Percentiles rank a stretch among this genome's conserved stretches.
Evolutionary conservation across 1,139 yeast genomes (phyloP).

Genomic region (Pichia sp.): DNA sequence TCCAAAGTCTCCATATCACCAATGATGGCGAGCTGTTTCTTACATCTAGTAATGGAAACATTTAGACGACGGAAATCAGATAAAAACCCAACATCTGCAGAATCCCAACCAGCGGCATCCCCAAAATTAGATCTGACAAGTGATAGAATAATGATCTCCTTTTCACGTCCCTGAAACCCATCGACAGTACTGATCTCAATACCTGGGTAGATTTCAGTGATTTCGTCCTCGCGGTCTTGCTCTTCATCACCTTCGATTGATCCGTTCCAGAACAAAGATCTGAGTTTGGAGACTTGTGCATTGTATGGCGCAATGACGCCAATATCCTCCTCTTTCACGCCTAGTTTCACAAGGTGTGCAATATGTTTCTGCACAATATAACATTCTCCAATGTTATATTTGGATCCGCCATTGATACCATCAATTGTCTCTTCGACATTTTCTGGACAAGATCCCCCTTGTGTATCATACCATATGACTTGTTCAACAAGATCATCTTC

Average conservation of each 20-base stretch:
- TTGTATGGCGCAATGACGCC: conserved; percentile 87
- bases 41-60: conserved; percentile 90
- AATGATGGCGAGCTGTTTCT: conserved; percentile 73
- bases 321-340: conserved; percentile 46
- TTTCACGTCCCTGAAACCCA: conserved; percentile 93
- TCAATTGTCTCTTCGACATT: conserved; percentile 33
- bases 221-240: background rate
- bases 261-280: conserved; percentile 37
- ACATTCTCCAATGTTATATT: conserved; percentile 71
- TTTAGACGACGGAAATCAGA: conserved; percentile 55
- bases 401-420: conserved; percentile 32
- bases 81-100: conserved; percentile 62
- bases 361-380: conserved; percentile 54
- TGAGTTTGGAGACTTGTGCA: conserved; percentile 70
- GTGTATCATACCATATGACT: conserved; percentile 80
- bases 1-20: conserved; percentile 71
- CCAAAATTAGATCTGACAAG: conserved; percentile 66
- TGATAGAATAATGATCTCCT: conserved; percentile 82
- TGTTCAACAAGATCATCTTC: conserved; percentile 10
- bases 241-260: conserved; percentile 21
- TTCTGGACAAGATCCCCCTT: conserved; percentile 79
- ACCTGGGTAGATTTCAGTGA: conserved; percentile 32
- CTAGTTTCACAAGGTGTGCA: conserved; percentile 37
- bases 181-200: conserved; percentile 84
- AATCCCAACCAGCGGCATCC: conserved; percentile 26